A percentile compares a stretch with the other conserved stretches of the same genome.
Evolutionary conservation across 257 asterid genomes (phyloP).

Genomic region (Nicotiana noctiflora): DNA sequence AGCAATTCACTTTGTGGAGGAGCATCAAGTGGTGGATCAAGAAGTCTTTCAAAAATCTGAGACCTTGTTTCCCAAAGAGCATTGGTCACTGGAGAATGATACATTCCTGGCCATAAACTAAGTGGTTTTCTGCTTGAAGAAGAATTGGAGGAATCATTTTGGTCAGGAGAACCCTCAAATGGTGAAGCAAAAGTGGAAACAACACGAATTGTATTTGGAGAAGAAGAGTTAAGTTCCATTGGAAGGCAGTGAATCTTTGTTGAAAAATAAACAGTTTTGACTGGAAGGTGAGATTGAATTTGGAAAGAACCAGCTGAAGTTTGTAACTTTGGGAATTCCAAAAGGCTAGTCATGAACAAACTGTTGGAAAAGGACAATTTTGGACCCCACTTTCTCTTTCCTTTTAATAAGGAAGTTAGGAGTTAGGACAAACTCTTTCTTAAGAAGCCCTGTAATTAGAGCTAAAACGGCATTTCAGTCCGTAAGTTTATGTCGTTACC

Average conservation of each 20-base stretch:
- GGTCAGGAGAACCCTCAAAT: constrained; percentile 27
- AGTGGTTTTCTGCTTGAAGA: constrained; percentile 57
- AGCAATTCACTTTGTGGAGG: constrained; percentile 88
- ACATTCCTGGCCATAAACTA: constrained; percentile 96
- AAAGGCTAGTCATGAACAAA: too few relatives aligned
- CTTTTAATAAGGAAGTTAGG: too few relatives aligned
- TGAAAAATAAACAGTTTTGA: not conserved
- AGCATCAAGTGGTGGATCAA: constrained; percentile 91
- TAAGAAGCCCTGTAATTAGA: too few relatives aligned
- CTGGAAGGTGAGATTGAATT: not conserved
- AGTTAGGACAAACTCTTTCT: too few relatives aligned
- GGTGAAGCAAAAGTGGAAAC: constrained; percentile 61
- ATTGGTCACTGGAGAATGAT: constrained; percentile 86
- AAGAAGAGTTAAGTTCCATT: constrained; percentile 44
- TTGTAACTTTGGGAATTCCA: too few relatives aligned
- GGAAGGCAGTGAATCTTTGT: not conserved
- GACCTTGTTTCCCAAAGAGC: constrained; percentile 96
- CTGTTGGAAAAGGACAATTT: too few relatives aligned
- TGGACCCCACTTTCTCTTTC: too few relatives aligned
- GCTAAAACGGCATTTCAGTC: too few relatives aligned
- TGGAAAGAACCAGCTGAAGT: not conserved
- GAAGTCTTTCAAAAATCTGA: constrained; percentile 71
- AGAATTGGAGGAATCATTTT: constrained; percentile 5
- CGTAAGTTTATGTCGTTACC: too few relatives aligned
- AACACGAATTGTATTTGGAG: constrained; percentile 48